phyloP scores from a whole-genome alignment of 2,329 filamentous ascomycete genomes.

The Colletotrichum filicis region DNA sequence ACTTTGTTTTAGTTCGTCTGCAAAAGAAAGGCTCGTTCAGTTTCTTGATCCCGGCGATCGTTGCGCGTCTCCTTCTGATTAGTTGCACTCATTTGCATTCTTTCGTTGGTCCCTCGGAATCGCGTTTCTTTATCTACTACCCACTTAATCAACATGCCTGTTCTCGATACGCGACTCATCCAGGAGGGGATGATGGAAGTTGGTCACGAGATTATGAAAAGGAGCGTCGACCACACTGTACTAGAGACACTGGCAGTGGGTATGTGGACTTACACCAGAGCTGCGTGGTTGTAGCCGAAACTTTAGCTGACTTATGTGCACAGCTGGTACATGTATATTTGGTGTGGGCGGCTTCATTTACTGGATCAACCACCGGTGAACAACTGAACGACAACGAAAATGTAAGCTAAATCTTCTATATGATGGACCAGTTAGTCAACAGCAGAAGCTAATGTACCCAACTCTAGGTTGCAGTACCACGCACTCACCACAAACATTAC shows the following conservation, averaged over 20 bases:
- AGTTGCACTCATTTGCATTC: background rate
- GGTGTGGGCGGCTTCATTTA: conserved; percentile 32
- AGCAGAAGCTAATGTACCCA: background rate
- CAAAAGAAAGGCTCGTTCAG: background rate
- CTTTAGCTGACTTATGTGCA: background rate
- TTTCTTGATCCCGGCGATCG: conserved; percentile 29
- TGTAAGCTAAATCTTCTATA: background rate
- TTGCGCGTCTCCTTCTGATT: background rate
- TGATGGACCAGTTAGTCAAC: too few relatives aligned
- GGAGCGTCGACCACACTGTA: conserved; percentile 29
- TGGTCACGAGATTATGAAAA: conserved; percentile 25
- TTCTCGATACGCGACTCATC: conserved; percentile 23
- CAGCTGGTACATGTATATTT: conserved; percentile 18
- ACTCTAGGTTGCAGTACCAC: background rate
- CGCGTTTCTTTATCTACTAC: background rate
- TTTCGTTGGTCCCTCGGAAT: background rate
- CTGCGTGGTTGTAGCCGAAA: background rate
- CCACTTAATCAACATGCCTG: conserved; percentile 13
- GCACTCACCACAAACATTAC: background rate
- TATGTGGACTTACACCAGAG: background rate
- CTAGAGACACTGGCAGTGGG: conserved; percentile 31
- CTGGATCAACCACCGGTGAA: conserved; percentile 26
- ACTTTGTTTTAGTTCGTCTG: background rate
- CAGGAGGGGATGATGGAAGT: conserved; percentile 22
- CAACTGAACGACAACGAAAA: too few relatives aligned